A percentile compares a stretch with the other conserved stretches of the same genome.
Conservation (phyloP, 805 yeast genomes). For the Suhomyces sp. region DNA sequence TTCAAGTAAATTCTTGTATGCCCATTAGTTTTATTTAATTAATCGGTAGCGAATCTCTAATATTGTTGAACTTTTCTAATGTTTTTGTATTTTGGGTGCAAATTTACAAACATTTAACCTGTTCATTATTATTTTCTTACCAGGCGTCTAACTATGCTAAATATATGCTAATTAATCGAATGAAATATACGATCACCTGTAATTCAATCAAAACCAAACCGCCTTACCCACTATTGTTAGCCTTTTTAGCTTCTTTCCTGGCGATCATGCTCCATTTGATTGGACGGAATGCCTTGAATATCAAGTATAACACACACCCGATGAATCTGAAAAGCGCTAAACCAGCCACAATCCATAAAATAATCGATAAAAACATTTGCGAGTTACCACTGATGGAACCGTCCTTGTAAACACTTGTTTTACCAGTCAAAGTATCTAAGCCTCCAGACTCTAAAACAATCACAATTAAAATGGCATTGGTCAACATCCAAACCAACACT, state of each 20-base stretch:
- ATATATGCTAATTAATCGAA: not conserved
- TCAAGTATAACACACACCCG: slow-evolving; percentile 66
- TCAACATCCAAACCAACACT: slow-evolving; percentile 83
- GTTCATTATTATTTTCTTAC: not conserved
- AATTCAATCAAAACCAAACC: not conserved
- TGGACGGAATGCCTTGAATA: slow-evolving; percentile 36
- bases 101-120: not conserved
- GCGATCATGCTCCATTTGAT: slow-evolving; percentile 33
- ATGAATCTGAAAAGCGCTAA: slow-evolving; percentile 80
- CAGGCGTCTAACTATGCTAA: not conserved
- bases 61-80: not conserved
- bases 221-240: slow-evolving; percentile 4
- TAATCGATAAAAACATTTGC: slow-evolving; percentile 71
- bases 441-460: slow-evolving; percentile 87
- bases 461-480: slow-evolving; percentile 79
- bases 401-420: slow-evolving; percentile 23
- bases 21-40: too few species aligned
- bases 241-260: slow-evolving; percentile 12
- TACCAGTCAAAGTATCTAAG: slow-evolving; percentile 42
- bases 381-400: slow-evolving; percentile 44
- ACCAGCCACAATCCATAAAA: slow-evolving; percentile 90
- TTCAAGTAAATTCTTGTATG: not conserved
- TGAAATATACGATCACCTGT: not conserved
- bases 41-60: too few species aligned
- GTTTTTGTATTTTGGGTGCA: not conserved